Evolutionary conservation across 2,329 filamentous ascomycete genomes (phyloP), one percentile per base, ranked within the genome.

Genomic region (Aureobasidium lini): DNA sequence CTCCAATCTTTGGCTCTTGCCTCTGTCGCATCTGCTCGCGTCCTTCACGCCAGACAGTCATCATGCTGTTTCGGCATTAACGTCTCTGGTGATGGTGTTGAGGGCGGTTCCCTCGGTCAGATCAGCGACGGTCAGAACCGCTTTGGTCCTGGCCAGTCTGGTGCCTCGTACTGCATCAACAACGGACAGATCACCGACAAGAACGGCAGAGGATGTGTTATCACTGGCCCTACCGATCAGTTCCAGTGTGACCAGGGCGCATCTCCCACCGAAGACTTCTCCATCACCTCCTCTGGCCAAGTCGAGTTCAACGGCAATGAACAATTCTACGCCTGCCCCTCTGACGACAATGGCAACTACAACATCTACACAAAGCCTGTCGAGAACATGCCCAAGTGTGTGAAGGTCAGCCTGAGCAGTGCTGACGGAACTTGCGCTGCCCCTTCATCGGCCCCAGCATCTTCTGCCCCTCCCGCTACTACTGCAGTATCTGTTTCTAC

Each of bases 301-400:
- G 66, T 87, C 16, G 74, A 74, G 2, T 82, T 78, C 69, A 71
- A 80, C 36, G 78, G 77, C 42, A 77, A 74, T 64, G 68, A 74
- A 2, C 70, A 71, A 31, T 87, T 86, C 67, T 82, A 81, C 66
- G 80, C 82, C 52, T 87, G 84, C 67, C 76, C 79, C 39, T 82
- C 82, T 37, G 77, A 76, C 6, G 75, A 78, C 52, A 66, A 73
- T 11, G 74, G 74, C 34, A 76, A 80, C 61, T 81, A 76, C 70
- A 82, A 66, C 59, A 63, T 65, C 52, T 66, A 66, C 62, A 62
- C 63, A 16, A 31, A 34, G 29, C 62, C 64, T 36, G 61, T 66
- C 8, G 42, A 31, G 31, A 57, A 57, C 53, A 44, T 46, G 43
- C 53, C 53, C 31, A 47, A 47, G 40, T 57, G 53, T 47, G 53